phyloP scores from a whole-genome alignment of 805 yeast genomes.

The Ogataea corticis region DNA sequence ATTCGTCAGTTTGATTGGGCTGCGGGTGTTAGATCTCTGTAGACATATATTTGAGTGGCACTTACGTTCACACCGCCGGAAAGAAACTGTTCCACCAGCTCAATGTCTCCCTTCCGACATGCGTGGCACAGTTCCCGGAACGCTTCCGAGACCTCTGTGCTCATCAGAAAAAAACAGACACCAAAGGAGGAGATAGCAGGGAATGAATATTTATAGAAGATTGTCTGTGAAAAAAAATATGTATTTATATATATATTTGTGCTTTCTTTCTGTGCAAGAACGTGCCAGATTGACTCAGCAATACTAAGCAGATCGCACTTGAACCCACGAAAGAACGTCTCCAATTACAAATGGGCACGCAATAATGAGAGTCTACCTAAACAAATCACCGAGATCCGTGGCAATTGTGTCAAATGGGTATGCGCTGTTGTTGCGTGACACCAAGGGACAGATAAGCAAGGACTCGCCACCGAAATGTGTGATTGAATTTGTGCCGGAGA shows the following conservation, averaged over 20 bases:
- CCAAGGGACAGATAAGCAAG: slow-evolving; percentile 27
- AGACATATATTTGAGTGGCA: too few relatives aligned
- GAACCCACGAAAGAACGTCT: background rate
- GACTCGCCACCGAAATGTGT: slow-evolving; percentile 38
- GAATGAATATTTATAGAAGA: too few relatives aligned
- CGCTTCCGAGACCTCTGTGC: slow-evolving; percentile 23
- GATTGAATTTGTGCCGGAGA: slow-evolving; percentile 55
- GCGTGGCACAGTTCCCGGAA: slow-evolving; percentile 58
- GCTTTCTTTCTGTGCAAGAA: too few relatives aligned
- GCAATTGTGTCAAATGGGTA: slow-evolving; percentile 60
- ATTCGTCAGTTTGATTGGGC: slow-evolving; percentile 57
- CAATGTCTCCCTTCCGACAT: slow-evolving; percentile 69
- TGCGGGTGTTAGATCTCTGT: slow-evolving; percentile 3
- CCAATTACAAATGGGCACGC: background rate
- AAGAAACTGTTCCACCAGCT: slow-evolving; percentile 57
- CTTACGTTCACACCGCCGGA: slow-evolving; percentile 51
- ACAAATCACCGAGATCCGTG: slow-evolving; percentile 66
- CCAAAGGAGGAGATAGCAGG: background rate
- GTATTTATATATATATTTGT: background rate
- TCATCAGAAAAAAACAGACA: background rate
- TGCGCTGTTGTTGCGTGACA: slow-evolving; percentile 61
- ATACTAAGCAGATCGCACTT: background rate
- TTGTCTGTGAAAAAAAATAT: background rate
- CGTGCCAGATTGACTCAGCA: too few relatives aligned
- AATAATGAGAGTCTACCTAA: slow-evolving; percentile 60